A percentile compares a stretch with the other conserved stretches of the same genome.
phyloP scores from a whole-genome alignment of 1,284 basidiomycete species.

The Papiliotrema terrestris region DNA sequence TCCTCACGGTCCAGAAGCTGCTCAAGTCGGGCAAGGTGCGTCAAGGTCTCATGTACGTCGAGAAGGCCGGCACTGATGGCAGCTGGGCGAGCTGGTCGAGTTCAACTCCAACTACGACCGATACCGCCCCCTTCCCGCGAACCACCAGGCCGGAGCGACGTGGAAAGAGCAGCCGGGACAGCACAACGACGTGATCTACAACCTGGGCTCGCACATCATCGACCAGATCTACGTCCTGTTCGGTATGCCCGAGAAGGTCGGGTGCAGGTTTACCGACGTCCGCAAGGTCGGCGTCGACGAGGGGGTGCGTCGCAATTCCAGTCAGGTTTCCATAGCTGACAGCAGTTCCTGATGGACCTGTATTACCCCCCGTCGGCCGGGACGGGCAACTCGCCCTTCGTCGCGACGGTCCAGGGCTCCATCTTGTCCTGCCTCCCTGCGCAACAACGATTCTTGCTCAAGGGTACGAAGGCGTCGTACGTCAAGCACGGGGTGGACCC shows the following conservation, averaged over 20 bases:
- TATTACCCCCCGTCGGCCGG: slow-evolving; percentile 57
- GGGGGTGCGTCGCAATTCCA: slow-evolving; percentile 21
- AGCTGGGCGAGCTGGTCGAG: slow-evolving; percentile 38
- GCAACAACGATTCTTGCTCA: slow-evolving; percentile 64
- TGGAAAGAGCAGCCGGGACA: slow-evolving; percentile 52
- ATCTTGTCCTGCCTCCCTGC: slow-evolving; percentile 60
- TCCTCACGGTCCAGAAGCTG: slow-evolving; percentile 66
- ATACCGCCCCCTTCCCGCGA: slow-evolving; percentile 58
- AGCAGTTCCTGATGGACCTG: slow-evolving; percentile 60
- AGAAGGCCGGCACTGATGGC: neutral
- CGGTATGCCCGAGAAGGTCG: slow-evolving; percentile 64
- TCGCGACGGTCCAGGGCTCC: slow-evolving; percentile 64
- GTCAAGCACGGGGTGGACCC: slow-evolving; percentile 72
- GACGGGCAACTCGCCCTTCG: slow-evolving; percentile 55
- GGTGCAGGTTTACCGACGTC: slow-evolving; percentile 38
- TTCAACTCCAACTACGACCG: slow-evolving; percentile 62
- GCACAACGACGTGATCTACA: slow-evolving; percentile 49
- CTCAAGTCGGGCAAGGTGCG: slow-evolving; percentile 57
- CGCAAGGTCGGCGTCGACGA: slow-evolving; percentile 44
- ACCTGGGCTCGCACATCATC: slow-evolving; percentile 56
- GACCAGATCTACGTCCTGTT: slow-evolving; percentile 76
- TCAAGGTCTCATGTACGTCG: slow-evolving; percentile 26
- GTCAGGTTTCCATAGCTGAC: neutral
- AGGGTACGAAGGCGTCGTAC: slow-evolving; percentile 64
- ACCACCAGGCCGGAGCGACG: slow-evolving; percentile 56